Evolutionary conservation across 306 rosid species (phyloP).

Genomic region (Castanopsis chinensis): DNA sequence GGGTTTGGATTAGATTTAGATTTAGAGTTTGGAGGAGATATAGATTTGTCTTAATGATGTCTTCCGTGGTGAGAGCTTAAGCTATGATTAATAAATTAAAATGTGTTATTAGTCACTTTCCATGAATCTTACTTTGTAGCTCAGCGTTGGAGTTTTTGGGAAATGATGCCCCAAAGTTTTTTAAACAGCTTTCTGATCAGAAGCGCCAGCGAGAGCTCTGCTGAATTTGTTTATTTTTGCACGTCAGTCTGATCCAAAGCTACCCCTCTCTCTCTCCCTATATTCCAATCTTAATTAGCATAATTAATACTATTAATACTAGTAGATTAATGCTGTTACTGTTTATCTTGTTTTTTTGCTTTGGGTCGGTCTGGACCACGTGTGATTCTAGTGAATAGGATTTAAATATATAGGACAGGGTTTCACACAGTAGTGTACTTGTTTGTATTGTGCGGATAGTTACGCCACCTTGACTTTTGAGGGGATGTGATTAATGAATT

Average conservation of each 20-base stretch:
- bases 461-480: too few relatives aligned
- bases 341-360: too few relatives aligned
- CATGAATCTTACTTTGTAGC: background rate
- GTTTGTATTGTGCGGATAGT: too few relatives aligned
- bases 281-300: background rate
- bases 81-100: too few relatives aligned
- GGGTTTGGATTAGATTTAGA: background rate
- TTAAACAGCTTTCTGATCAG: slow-evolving; percentile 28
- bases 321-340: too few relatives aligned
- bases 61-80: too few relatives aligned
- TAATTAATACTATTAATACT: too few relatives aligned
- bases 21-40: background rate
- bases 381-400: background rate
- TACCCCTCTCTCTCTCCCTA: background rate
- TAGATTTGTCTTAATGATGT: too few relatives aligned
- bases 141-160: slow-evolving; percentile 46
- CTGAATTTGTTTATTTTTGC: slow-evolving; percentile 35
- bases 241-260: slow-evolving; percentile 54
- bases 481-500: too few relatives aligned
- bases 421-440: too few relatives aligned
- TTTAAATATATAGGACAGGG: background rate
- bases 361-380: slow-evolving; percentile 22
- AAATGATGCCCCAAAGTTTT: slow-evolving; percentile 72
- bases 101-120: slow-evolving; percentile 26
- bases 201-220: slow-evolving; percentile 52